phyloP scores from a whole-genome alignment of 192 early-diverging fungal genomes.

The Helicostylum pulchrum region DNA sequence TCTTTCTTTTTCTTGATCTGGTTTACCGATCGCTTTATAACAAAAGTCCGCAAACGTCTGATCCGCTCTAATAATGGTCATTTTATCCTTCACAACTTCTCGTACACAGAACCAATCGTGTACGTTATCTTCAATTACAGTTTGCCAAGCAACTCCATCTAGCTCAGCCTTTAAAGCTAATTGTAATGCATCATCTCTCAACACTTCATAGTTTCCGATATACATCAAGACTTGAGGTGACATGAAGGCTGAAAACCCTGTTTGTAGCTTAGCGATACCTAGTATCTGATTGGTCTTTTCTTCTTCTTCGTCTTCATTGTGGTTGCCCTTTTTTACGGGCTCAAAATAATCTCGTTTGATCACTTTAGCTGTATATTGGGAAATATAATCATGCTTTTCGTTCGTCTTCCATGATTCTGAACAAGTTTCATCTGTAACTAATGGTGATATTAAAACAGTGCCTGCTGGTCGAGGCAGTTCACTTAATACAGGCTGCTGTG shows the following conservation, averaged over 20 bases:
- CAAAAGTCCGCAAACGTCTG: slow-evolving; percentile 30
- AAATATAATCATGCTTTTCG: slow-evolving; percentile 34
- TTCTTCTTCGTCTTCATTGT: slow-evolving; percentile 1
- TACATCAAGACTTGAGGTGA: slow-evolving; percentile 29
- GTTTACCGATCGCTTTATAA: slow-evolving; percentile 11
- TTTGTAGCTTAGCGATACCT: slow-evolving; percentile 35
- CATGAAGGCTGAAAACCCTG: slow-evolving; percentile 33
- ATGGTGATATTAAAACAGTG: slow-evolving; percentile 30
- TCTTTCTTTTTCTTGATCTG: not conserved
- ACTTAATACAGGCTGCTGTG: slow-evolving; percentile 7
- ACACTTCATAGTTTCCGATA: slow-evolving; percentile 34
- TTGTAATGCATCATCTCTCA: slow-evolving; percentile 35
- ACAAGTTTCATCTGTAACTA: slow-evolving; percentile 36
- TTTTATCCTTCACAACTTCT: slow-evolving; percentile 38
- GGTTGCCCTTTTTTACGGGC: not conserved
- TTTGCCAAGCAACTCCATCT: slow-evolving; percentile 34
- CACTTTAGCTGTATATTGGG: slow-evolving; percentile 39
- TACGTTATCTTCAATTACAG: slow-evolving; percentile 31
- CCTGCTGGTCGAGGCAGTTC: slow-evolving; percentile 39
- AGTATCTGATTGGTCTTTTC: slow-evolving; percentile 20
- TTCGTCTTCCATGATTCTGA: slow-evolving; percentile 37
- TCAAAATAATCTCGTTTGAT: slow-evolving; percentile 39
- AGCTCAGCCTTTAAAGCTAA: slow-evolving; percentile 29
- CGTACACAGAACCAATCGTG: slow-evolving; percentile 44
- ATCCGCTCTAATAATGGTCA: slow-evolving; percentile 29